These are phyloP conservation scores for Trichoderma arundinaceum DNA, from an alignment of 2,329 filamentous ascomycete species.

Conservation along the genomic window DNA sequence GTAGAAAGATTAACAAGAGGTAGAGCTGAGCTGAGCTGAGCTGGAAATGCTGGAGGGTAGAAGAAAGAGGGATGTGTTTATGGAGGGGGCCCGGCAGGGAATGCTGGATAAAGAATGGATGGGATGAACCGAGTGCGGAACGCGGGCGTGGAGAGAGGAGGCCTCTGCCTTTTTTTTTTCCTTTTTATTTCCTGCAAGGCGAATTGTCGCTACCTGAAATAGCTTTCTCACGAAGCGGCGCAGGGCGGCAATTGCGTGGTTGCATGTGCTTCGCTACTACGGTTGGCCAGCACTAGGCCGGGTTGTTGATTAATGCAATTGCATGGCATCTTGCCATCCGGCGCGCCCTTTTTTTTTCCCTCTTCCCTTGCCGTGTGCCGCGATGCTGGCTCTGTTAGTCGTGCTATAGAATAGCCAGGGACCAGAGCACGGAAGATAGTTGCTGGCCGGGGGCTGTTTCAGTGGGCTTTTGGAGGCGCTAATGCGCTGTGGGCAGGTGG, in stretches of 20 bases:
- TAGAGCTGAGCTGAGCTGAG: neutral
- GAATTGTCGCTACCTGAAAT: neutral
- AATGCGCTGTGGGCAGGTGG: slow-evolving; percentile 20
- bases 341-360: neutral
- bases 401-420: neutral
- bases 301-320: slow-evolving; percentile 1
- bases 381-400: no score
- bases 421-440: neutral
- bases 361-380: neutral
- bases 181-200: neutral
- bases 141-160: neutral
- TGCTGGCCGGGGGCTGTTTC: neutral
- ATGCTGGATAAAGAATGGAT: neutral
- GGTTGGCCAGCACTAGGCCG: neutral
- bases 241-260: neutral
- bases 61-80: no score
- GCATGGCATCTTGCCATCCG: neutral
- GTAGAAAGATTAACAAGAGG: no score
- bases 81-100: neutral
- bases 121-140: no score
- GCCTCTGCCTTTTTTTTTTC: slow-evolving; percentile 4
- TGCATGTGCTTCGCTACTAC: neutral
- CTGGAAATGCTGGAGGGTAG: neutral
- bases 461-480: slow-evolving; percentile 11
- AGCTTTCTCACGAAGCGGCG: neutral